A percentile compares a stretch with the other conserved stretches of the same genome.
phyloP scores from a whole-genome alignment of 176 grass and related monocot genomes.

The Carex parvula region DNA sequence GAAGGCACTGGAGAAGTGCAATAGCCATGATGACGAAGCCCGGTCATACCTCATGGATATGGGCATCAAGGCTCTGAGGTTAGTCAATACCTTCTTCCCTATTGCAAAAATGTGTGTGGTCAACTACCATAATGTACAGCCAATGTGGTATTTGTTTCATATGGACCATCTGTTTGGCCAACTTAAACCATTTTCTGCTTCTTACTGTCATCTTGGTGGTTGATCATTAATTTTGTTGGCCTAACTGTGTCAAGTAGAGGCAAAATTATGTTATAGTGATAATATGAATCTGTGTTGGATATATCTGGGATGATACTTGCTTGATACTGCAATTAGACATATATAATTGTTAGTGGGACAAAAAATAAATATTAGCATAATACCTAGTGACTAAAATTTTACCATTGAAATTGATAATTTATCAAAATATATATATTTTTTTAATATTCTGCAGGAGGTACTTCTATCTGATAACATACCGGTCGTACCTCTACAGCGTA shows the following conservation, averaged over 20 bases:
- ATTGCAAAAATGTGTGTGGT: background rate
- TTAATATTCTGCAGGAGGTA: constrained; percentile 65
- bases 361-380: background rate
- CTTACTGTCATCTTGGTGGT: background rate
- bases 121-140: background rate
- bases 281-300: background rate
- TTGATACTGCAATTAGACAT: background rate
- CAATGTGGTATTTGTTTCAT: background rate
- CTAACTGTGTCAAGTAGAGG: background rate
- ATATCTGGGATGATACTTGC: background rate
- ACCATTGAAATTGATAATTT: background rate
- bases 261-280: background rate
- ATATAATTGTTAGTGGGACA: background rate
- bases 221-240: background rate
- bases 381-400: background rate
- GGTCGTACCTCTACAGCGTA: constrained; percentile 75
- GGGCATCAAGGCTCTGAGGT: constrained; percentile 97
- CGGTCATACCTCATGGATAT: constrained; percentile 76
- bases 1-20: constrained; percentile 64
- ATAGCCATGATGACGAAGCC: constrained; percentile 58
- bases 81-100: constrained; percentile 22
- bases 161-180: background rate
- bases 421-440: background rate
- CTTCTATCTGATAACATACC: constrained; percentile 89
- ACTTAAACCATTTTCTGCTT: constrained; percentile 5